Percentiles rank a stretch among this genome's conserved stretches.
phyloP scores from a whole-genome alignment of 495 filamentous ascomycete genomes.

The Chaetomium fimeti region DNA sequence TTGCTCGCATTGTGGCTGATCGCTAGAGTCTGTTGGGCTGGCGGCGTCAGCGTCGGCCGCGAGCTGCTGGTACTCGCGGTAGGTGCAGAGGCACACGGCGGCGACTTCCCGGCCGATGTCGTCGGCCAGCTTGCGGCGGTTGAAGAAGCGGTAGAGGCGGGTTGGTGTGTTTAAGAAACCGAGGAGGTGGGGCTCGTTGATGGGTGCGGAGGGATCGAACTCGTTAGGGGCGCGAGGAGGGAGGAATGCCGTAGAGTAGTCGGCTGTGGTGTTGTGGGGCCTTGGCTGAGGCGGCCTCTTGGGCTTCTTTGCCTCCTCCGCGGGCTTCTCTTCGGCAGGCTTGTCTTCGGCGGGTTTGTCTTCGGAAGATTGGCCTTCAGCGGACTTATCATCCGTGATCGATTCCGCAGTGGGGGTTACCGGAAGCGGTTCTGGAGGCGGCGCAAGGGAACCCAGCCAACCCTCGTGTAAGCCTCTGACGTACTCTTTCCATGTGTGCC shows the following conservation, averaged over 20 bases:
- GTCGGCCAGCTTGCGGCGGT: constrained; percentile 80
- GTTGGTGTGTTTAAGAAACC: constrained; percentile 90
- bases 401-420: constrained; percentile 25
- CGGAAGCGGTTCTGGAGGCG: constrained; percentile 36
- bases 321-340: constrained; percentile 36
- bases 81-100: constrained; percentile 68
- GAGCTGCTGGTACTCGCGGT: constrained; percentile 48
- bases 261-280: constrained; percentile 66
- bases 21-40: constrained; percentile 13
- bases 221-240: constrained; percentile 60
- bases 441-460: constrained; percentile 79
- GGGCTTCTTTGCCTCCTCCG: constrained; percentile 45
- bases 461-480: constrained; percentile 90
- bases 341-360: constrained; percentile 39
- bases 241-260: constrained; percentile 63
- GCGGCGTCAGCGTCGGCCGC: constrained; percentile 27
- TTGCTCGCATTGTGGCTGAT: constrained; percentile 58
- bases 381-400: constrained; percentile 4
- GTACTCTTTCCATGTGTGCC: constrained; percentile 98
- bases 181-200: constrained; percentile 84
- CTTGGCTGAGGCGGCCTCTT: constrained; percentile 51
- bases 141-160: constrained; percentile 85
- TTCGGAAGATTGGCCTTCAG: constrained; percentile 30
- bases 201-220: constrained; percentile 62
- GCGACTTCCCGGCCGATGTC: constrained; percentile 86